A percentile compares a stretch with the other conserved stretches of the same genome.
phyloP scores from a whole-genome alignment of 441 rosid species.

The Erodium texanum region DNA sequence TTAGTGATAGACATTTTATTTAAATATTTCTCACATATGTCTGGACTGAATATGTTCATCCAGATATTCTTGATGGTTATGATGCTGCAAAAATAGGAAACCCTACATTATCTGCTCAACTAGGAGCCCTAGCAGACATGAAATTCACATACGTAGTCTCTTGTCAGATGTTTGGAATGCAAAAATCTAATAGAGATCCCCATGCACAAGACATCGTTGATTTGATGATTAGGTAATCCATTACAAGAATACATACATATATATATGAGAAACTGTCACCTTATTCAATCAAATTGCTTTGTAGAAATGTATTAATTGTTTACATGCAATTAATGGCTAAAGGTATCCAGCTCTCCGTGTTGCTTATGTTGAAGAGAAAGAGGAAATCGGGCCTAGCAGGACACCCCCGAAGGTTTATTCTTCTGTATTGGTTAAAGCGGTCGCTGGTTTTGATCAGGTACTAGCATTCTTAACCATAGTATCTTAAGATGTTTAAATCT shows the following conservation, averaged over 20 bases:
- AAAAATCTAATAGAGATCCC: conserved; percentile 77
- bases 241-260: neutral
- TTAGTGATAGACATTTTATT: neutral
- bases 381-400: conserved; percentile 40
- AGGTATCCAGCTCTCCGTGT: conserved; percentile 93
- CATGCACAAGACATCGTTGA: conserved; percentile 81
- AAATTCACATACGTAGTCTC: conserved; percentile 80
- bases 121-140: conserved; percentile 83
- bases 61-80: conserved; percentile 85
- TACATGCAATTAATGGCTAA: conserved; percentile 20
- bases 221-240: conserved; percentile 69
- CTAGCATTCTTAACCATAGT: neutral
- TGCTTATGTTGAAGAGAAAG: conserved; percentile 96
- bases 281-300: neutral
- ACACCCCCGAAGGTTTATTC: conserved; percentile 49
- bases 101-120: conserved; percentile 47
- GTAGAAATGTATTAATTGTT: conserved; percentile 17
- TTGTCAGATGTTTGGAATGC: conserved; percentile 81
- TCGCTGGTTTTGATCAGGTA: conserved; percentile 76
- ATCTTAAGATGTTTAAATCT: too few species aligned
- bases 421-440: conserved; percentile 82
- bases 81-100: conserved; percentile 67
- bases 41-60: conserved; percentile 17
- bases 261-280: neutral
- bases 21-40: neutral